Base-by-base conservation (phyloP, 441 rosid genomes). In the Populus hybrid region DNA sequence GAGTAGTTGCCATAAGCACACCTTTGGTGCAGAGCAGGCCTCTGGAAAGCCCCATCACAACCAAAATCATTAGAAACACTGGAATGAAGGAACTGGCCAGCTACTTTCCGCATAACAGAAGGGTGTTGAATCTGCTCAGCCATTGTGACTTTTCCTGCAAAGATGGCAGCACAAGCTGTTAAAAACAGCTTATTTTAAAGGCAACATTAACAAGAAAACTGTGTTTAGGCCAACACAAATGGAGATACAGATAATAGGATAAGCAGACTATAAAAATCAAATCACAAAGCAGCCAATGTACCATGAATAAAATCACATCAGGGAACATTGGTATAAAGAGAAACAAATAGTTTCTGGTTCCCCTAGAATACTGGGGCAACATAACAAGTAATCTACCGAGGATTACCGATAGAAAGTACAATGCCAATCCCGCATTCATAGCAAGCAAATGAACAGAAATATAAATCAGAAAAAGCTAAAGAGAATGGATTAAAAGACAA, bases 91-190 rank as follows among this genome's bases (percentile, higher is more conserved):
- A 86, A 68, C 90, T 90, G 90, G 35, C 92, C 90, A 64, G 89
- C 84, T 50, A 87, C 85, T 87, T 93, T 91, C 79, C 89, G 93
- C 81, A 88, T 78, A n/a, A 91, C 80, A 26, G 84, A 70, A 0
- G 93, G 93, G 78, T 90, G 89, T 80, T 83, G 91, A 79, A 78
- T 83, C 78, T 89, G 94, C 86, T 93, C 92, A 78, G 68, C 92
- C 97, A 93, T 93, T 72, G 77, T 80, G 68, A 74, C 77, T 81
- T 80, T 75, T 80, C 85, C 88, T 83, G 81, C 68, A 72, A 77
- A 73, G 8, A 71, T 28, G 23, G 9, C 71, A 21, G 53, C 59
- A 68, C 29, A 18, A 0, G 38, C 14, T 24, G 31, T 70, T 59
- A 35, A 74, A 68, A 53, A 38, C 31, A 28, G 38, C 36, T 4